phyloP scores from a whole-genome alignment of 768 basidiomycete species.

The Hemileccinum rubropunctum region DNA sequence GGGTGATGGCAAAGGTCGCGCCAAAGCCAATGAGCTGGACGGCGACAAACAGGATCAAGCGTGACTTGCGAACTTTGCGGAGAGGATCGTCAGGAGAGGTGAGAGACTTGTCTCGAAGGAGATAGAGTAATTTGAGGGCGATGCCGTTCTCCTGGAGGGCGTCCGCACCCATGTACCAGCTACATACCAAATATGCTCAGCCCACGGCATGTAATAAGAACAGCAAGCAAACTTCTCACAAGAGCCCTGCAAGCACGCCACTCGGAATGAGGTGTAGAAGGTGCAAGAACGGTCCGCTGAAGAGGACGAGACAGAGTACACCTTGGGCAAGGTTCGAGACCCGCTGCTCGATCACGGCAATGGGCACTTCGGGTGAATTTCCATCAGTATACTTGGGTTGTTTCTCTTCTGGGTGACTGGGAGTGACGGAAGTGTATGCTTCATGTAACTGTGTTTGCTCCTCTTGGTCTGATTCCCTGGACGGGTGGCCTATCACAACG shows the following conservation, averaged over 20 bases:
- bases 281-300: constrained; percentile 80
- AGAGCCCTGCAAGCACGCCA: constrained; percentile 81
- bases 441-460: constrained; percentile 18
- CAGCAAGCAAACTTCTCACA: constrained; percentile 48
- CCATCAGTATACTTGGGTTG: constrained; percentile 9
- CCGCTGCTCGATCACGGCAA: constrained; percentile 89
- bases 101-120: constrained; percentile 67
- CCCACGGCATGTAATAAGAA: constrained; percentile 1
- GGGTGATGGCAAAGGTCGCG: constrained; percentile 85
- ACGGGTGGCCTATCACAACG: constrained; percentile 55
- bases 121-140: constrained; percentile 74
- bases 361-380: constrained; percentile 49
- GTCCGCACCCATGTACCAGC: constrained; percentile 92
- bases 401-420: constrained; percentile 22
- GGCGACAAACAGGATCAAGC: constrained; percentile 66
- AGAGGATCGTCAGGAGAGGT: constrained; percentile 70
- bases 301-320: constrained; percentile 69
- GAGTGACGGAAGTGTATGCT: neutral
- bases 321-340: constrained; percentile 90
- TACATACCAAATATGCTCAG: constrained; percentile 24
- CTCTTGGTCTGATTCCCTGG: constrained; percentile 38
- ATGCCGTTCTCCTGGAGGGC: constrained; percentile 82
- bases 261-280: constrained; percentile 77
- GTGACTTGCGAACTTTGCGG: constrained; percentile 65
- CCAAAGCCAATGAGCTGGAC: constrained; percentile 85